Evolutionary conservation across 1,284 basidiomycete genomes (phyloP).

Genomic region (Rhodotorula sp.): DNA sequence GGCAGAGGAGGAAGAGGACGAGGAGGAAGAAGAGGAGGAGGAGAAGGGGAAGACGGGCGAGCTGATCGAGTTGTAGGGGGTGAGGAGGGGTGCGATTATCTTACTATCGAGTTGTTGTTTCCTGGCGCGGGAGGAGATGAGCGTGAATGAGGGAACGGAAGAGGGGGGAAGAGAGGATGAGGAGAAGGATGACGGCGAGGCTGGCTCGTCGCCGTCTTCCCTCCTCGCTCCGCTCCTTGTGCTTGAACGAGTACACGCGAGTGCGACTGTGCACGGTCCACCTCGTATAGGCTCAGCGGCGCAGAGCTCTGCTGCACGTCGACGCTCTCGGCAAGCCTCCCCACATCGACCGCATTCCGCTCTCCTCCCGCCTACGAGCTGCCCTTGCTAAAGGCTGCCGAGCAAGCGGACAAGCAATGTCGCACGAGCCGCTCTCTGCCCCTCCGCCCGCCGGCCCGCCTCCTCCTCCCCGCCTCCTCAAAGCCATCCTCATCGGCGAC

Average conservation of each 20-base stretch:
- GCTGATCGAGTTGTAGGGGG: constrained; percentile 33
- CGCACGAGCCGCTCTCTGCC: constrained; percentile 5
- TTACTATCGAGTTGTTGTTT: neutral
- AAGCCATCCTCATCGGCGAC: constrained; percentile 39
- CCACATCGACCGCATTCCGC: neutral
- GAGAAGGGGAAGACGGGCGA: constrained; percentile 28
- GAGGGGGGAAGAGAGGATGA: neutral
- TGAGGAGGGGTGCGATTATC: neutral
- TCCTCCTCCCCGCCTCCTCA: constrained; percentile 13
- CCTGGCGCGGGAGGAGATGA: too few species aligned
- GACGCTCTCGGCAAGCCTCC: neutral
- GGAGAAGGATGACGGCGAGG: neutral
- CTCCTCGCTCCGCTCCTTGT: neutral
- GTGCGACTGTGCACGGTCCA: too few species aligned
- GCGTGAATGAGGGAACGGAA: neutral
- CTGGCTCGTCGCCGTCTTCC: neutral
- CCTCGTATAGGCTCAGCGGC: too few species aligned
- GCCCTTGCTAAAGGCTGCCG: neutral
- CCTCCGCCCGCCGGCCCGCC: neutral
- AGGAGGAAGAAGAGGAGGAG: constrained; percentile 2
- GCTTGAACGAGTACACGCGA: too few species aligned
- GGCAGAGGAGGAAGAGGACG: constrained; percentile 5
- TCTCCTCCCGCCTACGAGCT: neutral
- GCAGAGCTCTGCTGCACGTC: neutral
- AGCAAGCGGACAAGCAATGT: neutral